Percentiles rank a stretch among this genome's conserved stretches.
Evolutionary conservation across 2,329 filamentous ascomycete genomes (phyloP).

Genomic region (Emericellopsis atlantica): DNA sequence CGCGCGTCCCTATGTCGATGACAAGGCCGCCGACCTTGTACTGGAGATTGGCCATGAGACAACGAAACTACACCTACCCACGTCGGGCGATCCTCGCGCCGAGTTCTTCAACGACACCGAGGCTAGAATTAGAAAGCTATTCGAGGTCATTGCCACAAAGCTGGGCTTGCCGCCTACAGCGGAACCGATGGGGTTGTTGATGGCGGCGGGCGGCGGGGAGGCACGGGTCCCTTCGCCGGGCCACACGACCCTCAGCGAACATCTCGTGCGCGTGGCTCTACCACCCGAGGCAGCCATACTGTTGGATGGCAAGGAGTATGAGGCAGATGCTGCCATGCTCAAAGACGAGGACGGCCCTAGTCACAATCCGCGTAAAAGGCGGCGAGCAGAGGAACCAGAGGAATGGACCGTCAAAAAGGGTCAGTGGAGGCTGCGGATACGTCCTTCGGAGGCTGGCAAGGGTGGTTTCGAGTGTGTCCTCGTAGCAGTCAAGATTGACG

Average conservation of each 20-base stretch:
- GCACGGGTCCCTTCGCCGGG: conserved; percentile 54
- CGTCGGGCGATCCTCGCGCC: conserved; percentile 29
- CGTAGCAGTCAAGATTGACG: conserved; percentile 65
- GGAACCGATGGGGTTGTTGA: conserved; percentile 52
- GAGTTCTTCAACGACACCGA: conserved; percentile 65
- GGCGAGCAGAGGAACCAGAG: conserved; percentile 25
- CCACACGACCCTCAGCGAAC: conserved; percentile 57
- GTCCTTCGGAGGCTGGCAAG: conserved; percentile 34
- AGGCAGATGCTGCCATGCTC: conserved; percentile 10
- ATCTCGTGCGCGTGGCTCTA: conserved; percentile 53
- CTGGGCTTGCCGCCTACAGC: conserved; percentile 52
- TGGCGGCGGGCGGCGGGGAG: conserved; percentile 45
- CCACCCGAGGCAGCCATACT: conserved; percentile 45
- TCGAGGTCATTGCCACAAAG: conserved; percentile 73
- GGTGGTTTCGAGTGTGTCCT: conserved; percentile 57
- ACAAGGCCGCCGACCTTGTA: conserved; percentile 58
- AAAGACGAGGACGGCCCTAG: conserved; percentile 13
- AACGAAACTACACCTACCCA: conserved; percentile 39
- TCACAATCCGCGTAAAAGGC: conserved; percentile 29
- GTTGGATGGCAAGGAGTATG: conserved; percentile 42
- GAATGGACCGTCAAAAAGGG: conserved; percentile 55
- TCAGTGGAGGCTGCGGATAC: conserved; percentile 61
- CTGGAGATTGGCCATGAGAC: conserved; percentile 65
- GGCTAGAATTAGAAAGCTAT: conserved; percentile 56
- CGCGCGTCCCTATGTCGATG: conserved; percentile 75